Base-by-base conservation (phyloP, 192 early-diverging fungal genomes). In the Coemansia sp. region DNA sequence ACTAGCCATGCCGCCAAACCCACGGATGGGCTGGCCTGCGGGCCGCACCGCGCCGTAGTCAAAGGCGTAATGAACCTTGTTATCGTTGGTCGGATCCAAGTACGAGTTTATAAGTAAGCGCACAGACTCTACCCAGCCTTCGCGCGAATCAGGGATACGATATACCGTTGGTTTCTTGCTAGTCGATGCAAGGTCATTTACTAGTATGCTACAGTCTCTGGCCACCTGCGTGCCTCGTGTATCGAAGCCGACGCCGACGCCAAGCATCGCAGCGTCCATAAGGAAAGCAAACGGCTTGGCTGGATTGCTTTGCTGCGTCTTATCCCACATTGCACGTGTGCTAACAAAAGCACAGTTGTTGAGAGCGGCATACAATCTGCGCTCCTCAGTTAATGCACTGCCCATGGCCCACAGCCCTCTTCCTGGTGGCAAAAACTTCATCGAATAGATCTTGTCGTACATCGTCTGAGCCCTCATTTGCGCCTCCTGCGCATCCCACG, bases 321-420 rank as follows among this genome's bases (percentile, higher is more conserved):
- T n/a, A 40, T 82, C 79, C 79, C 79, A 78, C 82, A 84, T 84
- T n/a, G 40, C 53, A 25, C 64, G 57, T n/a, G 82, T 84, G 26
- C 71, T 71, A 12, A 84, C 79, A 67, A 84, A 84, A 0, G 82
- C 82, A 42, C 82, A 84, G 66, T 82, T 84, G 58, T 84, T 84
- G 25, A 84, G 64, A 1, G 82, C 79, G 4, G 82, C 74, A 63
- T 62, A 84, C 63, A 84, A 30, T 13, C 31, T 25, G 23, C 79
- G 71, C 46, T 79, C 74, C 49, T 84, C 82, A 13, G 82, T 84
- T 20, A 84, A 46, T 4, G 79, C 64, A 31, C 66, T 70, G 10
- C 82, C 82, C 82, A 84, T 84, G 21, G 82, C 82, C 82, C 82
- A 84, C 4, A 84, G 75, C 1, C 82, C 82, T 49, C 82, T 71